Percentiles rank a stretch among this genome's conserved stretches.
phyloP scores from a whole-genome alignment of 2,329 filamentous ascomycete genomes.

The Madurella mycetomatis region DNA sequence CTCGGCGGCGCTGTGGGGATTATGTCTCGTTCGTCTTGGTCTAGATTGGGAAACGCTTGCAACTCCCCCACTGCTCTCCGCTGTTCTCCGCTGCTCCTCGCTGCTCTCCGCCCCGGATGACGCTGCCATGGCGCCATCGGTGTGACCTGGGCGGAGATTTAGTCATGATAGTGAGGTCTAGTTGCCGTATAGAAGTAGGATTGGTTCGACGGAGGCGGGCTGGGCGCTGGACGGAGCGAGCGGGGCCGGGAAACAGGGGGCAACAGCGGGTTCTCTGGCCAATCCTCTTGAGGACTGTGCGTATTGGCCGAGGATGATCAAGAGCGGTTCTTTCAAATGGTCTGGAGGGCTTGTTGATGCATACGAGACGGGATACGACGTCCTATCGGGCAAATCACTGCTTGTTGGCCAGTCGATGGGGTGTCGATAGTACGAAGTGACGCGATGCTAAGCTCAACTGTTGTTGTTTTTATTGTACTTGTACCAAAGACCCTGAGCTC shows the following conservation, averaged over 20 bases:
- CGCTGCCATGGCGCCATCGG: neutral
- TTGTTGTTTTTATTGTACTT: neutral
- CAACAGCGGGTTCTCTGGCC: neutral
- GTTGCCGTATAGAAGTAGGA: neutral
- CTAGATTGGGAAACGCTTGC: no score
- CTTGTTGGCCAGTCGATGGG: neutral
- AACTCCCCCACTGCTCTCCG: no score
- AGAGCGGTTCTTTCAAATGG: neutral
- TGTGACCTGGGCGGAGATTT: neutral
- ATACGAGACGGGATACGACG: neutral
- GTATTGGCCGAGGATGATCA: neutral
- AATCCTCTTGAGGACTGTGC: neutral
- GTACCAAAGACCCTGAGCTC: neutral
- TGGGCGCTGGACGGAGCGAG: neutral
- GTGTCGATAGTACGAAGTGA: neutral
- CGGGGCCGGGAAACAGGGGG: neutral
- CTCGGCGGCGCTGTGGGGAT: no score
- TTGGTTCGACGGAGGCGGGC: neutral
- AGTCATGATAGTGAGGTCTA: neutral
- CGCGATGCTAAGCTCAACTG: neutral
- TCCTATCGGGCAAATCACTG: neutral
- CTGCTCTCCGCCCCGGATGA: neutral
- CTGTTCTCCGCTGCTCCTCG: no score
- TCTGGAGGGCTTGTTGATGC: neutral
- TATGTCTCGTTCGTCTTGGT: no score